Percentiles rank a stretch among this genome's conserved stretches.
phyloP scores from a whole-genome alignment of 2,329 filamentous ascomycete species.

The Arthrobotrys megalospora region DNA sequence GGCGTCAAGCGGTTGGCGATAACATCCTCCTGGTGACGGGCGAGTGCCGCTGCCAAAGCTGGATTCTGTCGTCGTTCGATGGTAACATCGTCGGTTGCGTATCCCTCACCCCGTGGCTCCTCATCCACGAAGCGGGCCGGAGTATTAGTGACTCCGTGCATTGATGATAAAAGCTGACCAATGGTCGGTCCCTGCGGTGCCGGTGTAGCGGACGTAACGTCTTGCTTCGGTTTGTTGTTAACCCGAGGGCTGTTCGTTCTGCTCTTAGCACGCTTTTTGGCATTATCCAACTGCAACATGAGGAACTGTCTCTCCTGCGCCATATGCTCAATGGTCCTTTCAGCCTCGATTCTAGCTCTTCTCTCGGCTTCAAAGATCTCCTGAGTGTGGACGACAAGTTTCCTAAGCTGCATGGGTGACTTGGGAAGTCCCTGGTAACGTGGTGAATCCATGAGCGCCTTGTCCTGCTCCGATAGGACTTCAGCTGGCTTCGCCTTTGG shows the following conservation, averaged over 20 bases:
- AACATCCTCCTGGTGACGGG: conserved; percentile 22
- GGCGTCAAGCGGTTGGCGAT: conserved; percentile 16
- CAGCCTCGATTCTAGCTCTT: conserved; percentile 12
- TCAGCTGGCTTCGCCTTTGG: conserved; percentile 17
- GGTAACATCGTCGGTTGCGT: conserved; percentile 1
- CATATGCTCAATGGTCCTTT: conserved; percentile 21
- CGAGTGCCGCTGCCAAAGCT: conserved; percentile 7
- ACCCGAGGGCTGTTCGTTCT: conserved; percentile 13
- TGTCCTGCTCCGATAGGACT: conserved; percentile 37
- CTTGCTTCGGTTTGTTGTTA: conserved; percentile 3
- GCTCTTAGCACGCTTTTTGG: conserved; percentile 18
- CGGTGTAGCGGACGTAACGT: neutral
- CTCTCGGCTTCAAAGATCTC: conserved; percentile 33
- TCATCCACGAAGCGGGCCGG: neutral
- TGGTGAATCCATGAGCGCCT: conserved; percentile 25
- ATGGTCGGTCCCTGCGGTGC: neutral
- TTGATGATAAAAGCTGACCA: neutral
- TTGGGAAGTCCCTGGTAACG: conserved; percentile 31
- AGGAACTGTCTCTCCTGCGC: conserved; percentile 22
- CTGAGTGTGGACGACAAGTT: conserved; percentile 23
- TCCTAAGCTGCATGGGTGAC: conserved; percentile 30
- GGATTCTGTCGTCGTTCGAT: conserved; percentile 18
- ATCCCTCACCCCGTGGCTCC: neutral
- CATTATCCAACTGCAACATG: conserved; percentile 15
- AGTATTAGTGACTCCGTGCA: neutral